A percentile compares a stretch with the other conserved stretches of the same genome.
Conservation (phyloP, 2,329 filamentous ascomycete genomes). For the Calonectria pseudoturangicola region DNA sequence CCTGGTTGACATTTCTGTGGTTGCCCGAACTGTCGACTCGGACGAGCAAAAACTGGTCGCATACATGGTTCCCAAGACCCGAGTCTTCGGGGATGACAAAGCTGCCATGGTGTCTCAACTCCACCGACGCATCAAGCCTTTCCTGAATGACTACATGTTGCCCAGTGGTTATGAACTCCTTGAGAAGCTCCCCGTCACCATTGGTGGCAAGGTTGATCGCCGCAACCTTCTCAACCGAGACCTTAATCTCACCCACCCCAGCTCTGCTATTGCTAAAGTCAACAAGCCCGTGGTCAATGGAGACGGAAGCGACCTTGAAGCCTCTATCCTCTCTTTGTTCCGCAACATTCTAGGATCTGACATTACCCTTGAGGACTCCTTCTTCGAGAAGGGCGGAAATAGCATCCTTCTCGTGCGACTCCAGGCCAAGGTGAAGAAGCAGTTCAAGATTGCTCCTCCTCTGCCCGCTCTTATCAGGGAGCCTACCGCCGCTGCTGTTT, state of each 20-base stretch:
- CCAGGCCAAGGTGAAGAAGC: constrained; percentile 51
- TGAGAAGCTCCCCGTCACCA: constrained; percentile 47
- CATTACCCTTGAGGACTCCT: constrained; percentile 45
- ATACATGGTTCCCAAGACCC: constrained; percentile 48
- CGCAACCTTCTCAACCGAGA: constrained; percentile 43
- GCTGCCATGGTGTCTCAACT: constrained; percentile 42
- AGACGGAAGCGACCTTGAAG: constrained; percentile 44
- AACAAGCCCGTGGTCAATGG: constrained; percentile 21
- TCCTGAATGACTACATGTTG: constrained; percentile 54
- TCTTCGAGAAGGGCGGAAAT: constrained; percentile 54
- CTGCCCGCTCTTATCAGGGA: constrained; percentile 51
- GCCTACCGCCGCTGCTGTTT: constrained; percentile 50
- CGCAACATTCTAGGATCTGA: constrained; percentile 44
- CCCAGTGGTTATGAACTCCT: constrained; percentile 51
- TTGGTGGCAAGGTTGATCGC: constrained; percentile 52
- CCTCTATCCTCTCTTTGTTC: constrained; percentile 48
- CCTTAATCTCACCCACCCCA: constrained; percentile 46
- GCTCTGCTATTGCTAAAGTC: constrained; percentile 29
- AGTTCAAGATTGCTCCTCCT: constrained; percentile 52
- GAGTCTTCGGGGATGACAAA: constrained; percentile 39
- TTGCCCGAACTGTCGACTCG: constrained; percentile 45
- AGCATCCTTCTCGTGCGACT: constrained; percentile 53
- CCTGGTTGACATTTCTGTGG: constrained; percentile 46
- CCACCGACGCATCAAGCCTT: constrained; percentile 46
- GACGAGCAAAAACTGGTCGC: constrained; percentile 52